Conservation (phyloP, 306 rosid species). For the Bauhinia variegata region DNA sequence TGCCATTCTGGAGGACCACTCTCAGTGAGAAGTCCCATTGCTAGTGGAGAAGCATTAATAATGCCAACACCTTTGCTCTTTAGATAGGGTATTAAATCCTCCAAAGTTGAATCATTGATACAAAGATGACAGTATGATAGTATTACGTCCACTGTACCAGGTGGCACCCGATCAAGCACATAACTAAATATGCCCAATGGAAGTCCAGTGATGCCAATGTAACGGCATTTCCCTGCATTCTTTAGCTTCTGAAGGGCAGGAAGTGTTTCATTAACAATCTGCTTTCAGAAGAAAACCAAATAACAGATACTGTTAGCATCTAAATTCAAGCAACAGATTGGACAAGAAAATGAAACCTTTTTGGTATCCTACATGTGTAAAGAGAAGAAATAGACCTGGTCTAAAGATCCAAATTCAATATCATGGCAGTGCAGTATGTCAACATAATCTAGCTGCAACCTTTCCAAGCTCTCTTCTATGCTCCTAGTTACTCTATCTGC, state of each 20-base stretch:
- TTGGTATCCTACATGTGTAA: background rate
- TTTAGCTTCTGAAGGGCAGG: conserved; percentile 82
- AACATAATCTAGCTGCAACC: conserved; percentile 85
- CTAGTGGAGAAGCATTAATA: conserved; percentile 84
- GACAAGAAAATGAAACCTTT: conserved; percentile 7
- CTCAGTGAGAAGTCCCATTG: conserved; percentile 96
- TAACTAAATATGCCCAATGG: conserved; percentile 72
- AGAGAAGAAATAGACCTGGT: conserved; percentile 57
- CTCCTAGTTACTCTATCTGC: conserved; percentile 83
- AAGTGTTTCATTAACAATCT: conserved; percentile 85
- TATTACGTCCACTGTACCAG: conserved; percentile 76
- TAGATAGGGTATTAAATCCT: conserved; percentile 77
- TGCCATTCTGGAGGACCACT: conserved; percentile 95
- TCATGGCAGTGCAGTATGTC: conserved; percentile 96
- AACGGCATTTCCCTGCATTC: conserved; percentile 81
- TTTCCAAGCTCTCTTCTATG: conserved; percentile 87
- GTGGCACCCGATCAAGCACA: conserved; percentile 83
- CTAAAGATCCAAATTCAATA: conserved; percentile 82
- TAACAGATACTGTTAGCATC: background rate
- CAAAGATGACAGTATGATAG: conserved; percentile 83
- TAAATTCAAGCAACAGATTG: background rate
- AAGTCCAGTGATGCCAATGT: conserved; percentile 90
- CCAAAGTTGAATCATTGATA: conserved; percentile 77
- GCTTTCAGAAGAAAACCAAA: conserved; percentile 28
- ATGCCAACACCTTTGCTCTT: conserved; percentile 87